phyloP scores from a whole-genome alignment of 2,329 filamentous ascomycete species.

The Chlorencoelia australis region DNA sequence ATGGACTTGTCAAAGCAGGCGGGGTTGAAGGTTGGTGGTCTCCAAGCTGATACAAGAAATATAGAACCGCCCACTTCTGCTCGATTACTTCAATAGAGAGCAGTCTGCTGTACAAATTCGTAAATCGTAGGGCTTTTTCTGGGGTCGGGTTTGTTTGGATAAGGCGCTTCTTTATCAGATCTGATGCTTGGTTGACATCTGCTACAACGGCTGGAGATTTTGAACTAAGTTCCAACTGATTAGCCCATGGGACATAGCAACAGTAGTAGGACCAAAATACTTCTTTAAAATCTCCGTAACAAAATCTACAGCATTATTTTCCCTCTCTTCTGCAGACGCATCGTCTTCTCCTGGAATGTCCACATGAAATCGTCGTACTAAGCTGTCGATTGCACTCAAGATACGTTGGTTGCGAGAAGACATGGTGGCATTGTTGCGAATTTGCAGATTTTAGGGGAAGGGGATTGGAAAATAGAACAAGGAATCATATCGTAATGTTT shows the following conservation, averaged over 20 bases:
- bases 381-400: conserved; percentile 66
- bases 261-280: conserved; percentile 10
- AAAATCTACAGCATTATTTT: conserved; percentile 48
- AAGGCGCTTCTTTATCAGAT: conserved; percentile 83
- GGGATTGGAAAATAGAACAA: not conserved
- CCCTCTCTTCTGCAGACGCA: conserved; percentile 55
- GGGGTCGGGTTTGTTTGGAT: conserved; percentile 66
- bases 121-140: conserved; percentile 70
- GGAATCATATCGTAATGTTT: no score
- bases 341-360: conserved; percentile 55
- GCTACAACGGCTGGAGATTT: conserved; percentile 26
- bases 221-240: conserved; percentile 17
- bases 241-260: not conserved
- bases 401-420: conserved; percentile 47
- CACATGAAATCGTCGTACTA: conserved; percentile 67
- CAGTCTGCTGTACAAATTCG: conserved; percentile 81
- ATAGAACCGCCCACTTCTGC: conserved; percentile 95
- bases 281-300: conserved; percentile 37
- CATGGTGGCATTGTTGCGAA: conserved; percentile 26
- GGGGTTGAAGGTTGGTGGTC: conserved; percentile 38
- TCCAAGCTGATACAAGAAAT: conserved; percentile 76
- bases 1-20: conserved; percentile 23
- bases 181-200: conserved; percentile 78
- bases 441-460: no score
- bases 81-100: conserved; percentile 84